A percentile compares a stretch with the other conserved stretches of the same genome.
These are phyloP conservation scores for Thuja plicata DNA, from an alignment of 83 land plant species.

Conservation along the genomic window DNA sequence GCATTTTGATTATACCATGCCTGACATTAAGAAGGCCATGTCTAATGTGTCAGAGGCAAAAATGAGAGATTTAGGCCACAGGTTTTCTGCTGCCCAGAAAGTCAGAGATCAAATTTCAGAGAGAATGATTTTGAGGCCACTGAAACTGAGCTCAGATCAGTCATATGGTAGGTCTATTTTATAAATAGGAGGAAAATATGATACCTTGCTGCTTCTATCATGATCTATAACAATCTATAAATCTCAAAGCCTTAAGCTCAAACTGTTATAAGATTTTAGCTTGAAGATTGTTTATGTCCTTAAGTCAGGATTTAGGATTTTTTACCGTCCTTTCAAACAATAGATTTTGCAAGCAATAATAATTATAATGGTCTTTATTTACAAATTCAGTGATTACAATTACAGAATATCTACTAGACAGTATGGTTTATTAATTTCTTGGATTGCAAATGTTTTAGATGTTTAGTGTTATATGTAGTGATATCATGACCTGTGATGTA, in stretches of 20 bases:
- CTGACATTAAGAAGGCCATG: neutral
- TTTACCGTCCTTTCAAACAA: neutral
- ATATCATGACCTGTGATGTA: neutral
- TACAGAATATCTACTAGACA: neutral
- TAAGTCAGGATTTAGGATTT: neutral
- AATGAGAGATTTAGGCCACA: neutral
- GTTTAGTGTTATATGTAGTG: neutral
- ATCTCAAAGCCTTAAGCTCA: neutral
- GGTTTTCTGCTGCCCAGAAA: neutral
- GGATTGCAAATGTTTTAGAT: neutral
- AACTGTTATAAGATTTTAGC: neutral
- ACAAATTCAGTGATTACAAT: neutral
- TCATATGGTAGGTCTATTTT: neutral
- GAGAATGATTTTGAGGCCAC: neutral
- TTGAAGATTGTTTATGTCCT: neutral
- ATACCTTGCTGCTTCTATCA: neutral
- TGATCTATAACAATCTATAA: neutral
- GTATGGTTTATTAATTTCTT: neutral
- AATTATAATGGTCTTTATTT: neutral
- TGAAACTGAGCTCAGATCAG: slow-evolving; percentile 3
- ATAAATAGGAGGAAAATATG: neutral
- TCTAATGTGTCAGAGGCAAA: neutral
- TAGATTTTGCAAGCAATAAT: neutral
- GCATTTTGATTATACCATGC: neutral
- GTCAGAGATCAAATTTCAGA: neutral